Conservation (phyloP, 768 basidiomycete species). For the Leccinum rimulosum region DNA sequence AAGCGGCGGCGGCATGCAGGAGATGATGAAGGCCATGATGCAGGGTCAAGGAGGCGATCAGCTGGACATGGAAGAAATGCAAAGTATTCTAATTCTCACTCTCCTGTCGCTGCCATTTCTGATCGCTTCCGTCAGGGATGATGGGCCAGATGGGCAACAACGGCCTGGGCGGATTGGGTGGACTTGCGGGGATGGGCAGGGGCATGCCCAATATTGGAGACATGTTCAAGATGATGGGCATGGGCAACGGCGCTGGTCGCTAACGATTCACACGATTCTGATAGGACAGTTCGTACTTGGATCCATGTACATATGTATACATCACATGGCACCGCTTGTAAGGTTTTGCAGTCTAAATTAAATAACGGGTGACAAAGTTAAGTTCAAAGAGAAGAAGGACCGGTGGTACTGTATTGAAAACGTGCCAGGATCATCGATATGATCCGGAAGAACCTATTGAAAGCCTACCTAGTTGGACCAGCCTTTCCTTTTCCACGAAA, state of each 20-base stretch:
- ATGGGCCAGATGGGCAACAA: slow-evolving; percentile 83
- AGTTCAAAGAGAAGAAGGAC: slow-evolving; percentile 17
- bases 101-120: slow-evolving; percentile 7
- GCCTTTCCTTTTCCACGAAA: slow-evolving; percentile 43
- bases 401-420: slow-evolving; percentile 7
- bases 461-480: slow-evolving; percentile 25
- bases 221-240: slow-evolving; percentile 88
- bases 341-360: slow-evolving; percentile 14
- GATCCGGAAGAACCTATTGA: slow-evolving; percentile 19
- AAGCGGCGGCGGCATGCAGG: slow-evolving; percentile 87
- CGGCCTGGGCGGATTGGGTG: slow-evolving; percentile 49
- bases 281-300: slow-evolving; percentile 8
- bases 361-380: slow-evolving; percentile 28
- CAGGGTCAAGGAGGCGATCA: slow-evolving; percentile 90
- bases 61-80: slow-evolving; percentile 93
- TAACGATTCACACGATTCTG: slow-evolving; percentile 14
- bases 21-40: slow-evolving; percentile 99
- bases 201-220: slow-evolving; percentile 71
- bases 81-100: slow-evolving; percentile 49
- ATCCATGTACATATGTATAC: slow-evolving; percentile 10
- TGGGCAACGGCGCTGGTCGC: slow-evolving; percentile 51
- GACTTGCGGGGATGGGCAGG: slow-evolving; percentile 51
- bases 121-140: slow-evolving; percentile 54
- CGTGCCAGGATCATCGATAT: slow-evolving; percentile 9
- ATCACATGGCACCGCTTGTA: slow-evolving; percentile 19